Percentiles rank a stretch among this genome's conserved stretches.
Conservation (phyloP, 164 flowering plant species). For the Sextonia rubra region DNA sequence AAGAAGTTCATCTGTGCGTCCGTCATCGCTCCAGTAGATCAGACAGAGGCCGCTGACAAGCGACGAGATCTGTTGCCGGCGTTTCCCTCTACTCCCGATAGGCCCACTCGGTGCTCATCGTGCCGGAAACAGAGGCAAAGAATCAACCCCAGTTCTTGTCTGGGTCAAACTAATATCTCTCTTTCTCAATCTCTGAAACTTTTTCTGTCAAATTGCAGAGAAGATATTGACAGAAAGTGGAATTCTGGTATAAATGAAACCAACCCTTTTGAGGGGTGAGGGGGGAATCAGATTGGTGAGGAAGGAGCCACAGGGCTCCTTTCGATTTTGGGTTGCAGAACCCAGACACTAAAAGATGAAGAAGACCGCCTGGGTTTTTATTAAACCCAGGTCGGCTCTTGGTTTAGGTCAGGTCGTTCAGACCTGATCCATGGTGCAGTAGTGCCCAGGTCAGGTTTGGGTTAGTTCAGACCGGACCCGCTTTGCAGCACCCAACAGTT, state of each 20-base stretch:
- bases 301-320: constrained; percentile 18
- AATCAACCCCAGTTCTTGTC: constrained; percentile 6
- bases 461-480: too few relatives aligned
- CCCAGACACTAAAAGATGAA: too few relatives aligned
- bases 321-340: too few relatives aligned
- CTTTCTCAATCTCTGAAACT: not conserved
- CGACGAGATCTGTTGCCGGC: not conserved
- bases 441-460: too few relatives aligned
- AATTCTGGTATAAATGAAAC: not conserved
- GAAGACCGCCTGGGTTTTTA: too few relatives aligned
- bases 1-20: constrained; percentile 10
- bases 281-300: too few relatives aligned
- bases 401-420: too few relatives aligned
- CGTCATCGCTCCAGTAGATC: constrained; percentile 4
- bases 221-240: constrained; percentile 3
- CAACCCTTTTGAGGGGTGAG: not conserved
- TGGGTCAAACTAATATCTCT: not conserved
- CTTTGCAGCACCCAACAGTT: too few relatives aligned
- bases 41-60: constrained; percentile 13
- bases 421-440: too few relatives aligned
- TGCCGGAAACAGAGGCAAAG: constrained; percentile 12
- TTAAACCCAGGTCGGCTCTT: too few relatives aligned
- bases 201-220: not conserved
- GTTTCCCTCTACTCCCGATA: not conserved
- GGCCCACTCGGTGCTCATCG: constrained; percentile 9